Conservation (phyloP, 2,329 filamentous ascomycete genomes). For the Pseudocercospora eumusae region DNA sequence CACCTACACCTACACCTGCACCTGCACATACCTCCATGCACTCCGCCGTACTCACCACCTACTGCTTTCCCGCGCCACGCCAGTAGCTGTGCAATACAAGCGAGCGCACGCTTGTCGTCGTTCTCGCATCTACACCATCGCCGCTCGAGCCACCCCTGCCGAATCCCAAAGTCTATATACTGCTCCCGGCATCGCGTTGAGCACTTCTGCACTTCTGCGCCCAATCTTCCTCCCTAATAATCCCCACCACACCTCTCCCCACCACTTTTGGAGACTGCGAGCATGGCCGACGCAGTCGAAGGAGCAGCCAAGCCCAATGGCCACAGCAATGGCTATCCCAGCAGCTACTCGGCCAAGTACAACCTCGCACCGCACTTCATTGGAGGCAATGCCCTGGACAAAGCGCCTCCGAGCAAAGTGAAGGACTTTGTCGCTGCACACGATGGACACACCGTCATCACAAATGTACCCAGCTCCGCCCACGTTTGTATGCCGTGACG, state of each 20-base stretch:
- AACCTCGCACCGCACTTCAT: constrained; percentile 91
- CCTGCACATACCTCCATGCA: not conserved
- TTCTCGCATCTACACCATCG: not conserved
- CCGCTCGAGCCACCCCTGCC: constrained; percentile 3
- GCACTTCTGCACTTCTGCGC: not conserved
- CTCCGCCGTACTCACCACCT: no score
- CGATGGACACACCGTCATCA: constrained; percentile 97
- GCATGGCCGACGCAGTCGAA: constrained; percentile 46
- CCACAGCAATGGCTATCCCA: constrained; percentile 55
- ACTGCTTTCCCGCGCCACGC: no score
- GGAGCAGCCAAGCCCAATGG: constrained; percentile 41
- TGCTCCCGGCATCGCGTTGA: not conserved
- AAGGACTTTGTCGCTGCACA: constrained; percentile 93
- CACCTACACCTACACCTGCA: not conserved
- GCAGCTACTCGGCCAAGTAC: constrained; percentile 76
- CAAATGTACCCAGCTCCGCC: constrained; percentile 65
- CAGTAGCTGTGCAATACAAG: not conserved
- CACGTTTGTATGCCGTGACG: constrained; percentile 14
- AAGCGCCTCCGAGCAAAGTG: constrained; percentile 79
- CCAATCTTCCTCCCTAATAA: constrained; percentile 6
- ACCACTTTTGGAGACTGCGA: constrained; percentile 29
- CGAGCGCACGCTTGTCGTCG: not conserved
- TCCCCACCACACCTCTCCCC: constrained; percentile 12
- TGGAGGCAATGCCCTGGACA: constrained; percentile 83
- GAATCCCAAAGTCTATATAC: not conserved